Base-by-base conservation (phyloP, 768 basidiomycete genomes). In the Cubamyces lactineus region DNA sequence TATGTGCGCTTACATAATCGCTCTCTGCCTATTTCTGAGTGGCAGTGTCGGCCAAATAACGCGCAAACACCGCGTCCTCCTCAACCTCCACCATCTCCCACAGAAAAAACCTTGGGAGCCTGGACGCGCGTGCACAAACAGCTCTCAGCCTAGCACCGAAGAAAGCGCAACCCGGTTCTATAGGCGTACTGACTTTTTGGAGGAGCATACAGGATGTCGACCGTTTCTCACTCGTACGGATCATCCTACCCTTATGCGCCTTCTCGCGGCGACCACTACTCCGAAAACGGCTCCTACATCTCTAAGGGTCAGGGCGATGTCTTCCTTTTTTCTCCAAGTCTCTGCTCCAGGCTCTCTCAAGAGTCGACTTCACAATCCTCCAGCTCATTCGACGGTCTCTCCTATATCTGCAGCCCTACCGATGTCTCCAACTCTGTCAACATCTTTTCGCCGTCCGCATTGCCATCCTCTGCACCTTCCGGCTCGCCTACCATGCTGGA, bases 1-100 rank as follows among this genome's bases (percentile, higher is more conserved):
- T 51, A 47, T 43, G 49, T 11, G 42, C 45, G 42, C 50, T 66
- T 66, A 63, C 54, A 55, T 66, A 63, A 66, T 34, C 65, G 24
- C n/a, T 0, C 24, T 42, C 43, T 42, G 24, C 19, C 57, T 52
- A 40, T 58, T 55, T 64, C 57, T 41, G 42, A 54, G 46, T 52
- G 63, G 53, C 53, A 11, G 48, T 64, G 54, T 48, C 17, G 26
- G 48, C 58, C 66, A 69, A 69, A 69, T 53, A 67, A 63, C 64
- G 63, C 66, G 63, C 69, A 67, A 66, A 67, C 63, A 67, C 57
- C 69, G 65, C 69, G 66, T 59, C 59, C 57, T 57, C 52, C 59
- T 50, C 56, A 39, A 54, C 51, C 46, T 39, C 34, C 59, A 52
- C 43, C 59, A 38, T 57, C 54, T 19, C 41, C n/a, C 56, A 39